Percentiles rank a stretch among this genome's conserved stretches.
phyloP scores from a whole-genome alignment of 2,329 filamentous ascomycete genomes.

The Claviceps sp. region DNA sequence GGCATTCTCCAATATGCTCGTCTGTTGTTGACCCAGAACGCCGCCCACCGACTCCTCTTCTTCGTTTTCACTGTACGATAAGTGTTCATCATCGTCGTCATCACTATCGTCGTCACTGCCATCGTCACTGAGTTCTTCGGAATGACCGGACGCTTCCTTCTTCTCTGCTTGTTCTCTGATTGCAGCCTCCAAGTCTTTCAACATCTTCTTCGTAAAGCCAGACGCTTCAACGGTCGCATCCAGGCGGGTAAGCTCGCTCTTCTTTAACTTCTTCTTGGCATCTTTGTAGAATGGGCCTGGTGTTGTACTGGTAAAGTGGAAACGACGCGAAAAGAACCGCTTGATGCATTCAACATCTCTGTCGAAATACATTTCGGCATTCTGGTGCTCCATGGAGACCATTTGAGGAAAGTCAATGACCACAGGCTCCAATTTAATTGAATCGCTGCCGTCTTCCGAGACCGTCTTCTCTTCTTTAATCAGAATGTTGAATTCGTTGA shows the following conservation, averaged over 20 bases:
- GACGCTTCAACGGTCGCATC: slow-evolving; percentile 86
- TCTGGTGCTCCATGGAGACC: slow-evolving; percentile 85
- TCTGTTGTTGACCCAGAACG: neutral
- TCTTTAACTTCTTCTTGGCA: slow-evolving; percentile 59
- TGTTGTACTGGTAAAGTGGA: slow-evolving; percentile 71
- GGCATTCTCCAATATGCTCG: neutral
- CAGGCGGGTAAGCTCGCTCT: slow-evolving; percentile 53
- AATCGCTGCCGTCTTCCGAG: slow-evolving; percentile 27
- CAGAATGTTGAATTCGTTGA: slow-evolving; percentile 98
- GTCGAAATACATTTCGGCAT: slow-evolving; percentile 96
- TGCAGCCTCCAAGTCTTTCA: slow-evolving; percentile 82
- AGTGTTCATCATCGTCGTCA: slow-evolving; percentile 7
- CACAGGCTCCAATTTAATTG: slow-evolving; percentile 54
- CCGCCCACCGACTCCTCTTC: neutral
- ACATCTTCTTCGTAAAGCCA: slow-evolving; percentile 93
- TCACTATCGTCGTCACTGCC: slow-evolving; percentile 18
- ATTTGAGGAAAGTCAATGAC: slow-evolving; percentile 98
- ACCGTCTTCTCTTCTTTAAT: slow-evolving; percentile 57
- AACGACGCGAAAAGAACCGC: slow-evolving; percentile 79
- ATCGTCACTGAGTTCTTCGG: slow-evolving; percentile 13
- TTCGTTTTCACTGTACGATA: slow-evolving; percentile 3
- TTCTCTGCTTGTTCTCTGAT: slow-evolving; percentile 61
- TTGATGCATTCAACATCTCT: slow-evolving; percentile 93
- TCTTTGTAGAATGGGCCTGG: slow-evolving; percentile 78
- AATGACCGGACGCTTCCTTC: slow-evolving; percentile 20